Percentiles rank a stretch among this genome's conserved stretches.
These are phyloP conservation scores for Diaporthe vaccinii DNA, from an alignment of 2,329 filamentous ascomycete genomes.

Conservation along the genomic window DNA sequence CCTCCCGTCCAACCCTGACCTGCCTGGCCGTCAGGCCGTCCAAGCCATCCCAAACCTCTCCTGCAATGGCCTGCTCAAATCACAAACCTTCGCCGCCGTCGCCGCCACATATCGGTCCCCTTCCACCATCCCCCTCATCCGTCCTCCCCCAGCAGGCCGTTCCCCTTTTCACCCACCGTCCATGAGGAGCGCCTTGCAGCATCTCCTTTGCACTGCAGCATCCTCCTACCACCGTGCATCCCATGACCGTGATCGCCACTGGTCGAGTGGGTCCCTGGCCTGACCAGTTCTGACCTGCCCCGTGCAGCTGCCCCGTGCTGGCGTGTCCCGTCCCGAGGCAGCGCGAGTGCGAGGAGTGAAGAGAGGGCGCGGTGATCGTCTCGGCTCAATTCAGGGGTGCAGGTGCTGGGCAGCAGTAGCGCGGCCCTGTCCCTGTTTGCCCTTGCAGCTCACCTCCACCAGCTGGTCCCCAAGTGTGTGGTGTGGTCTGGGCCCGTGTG, in stretches of 20 bases:
- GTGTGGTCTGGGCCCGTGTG: neutral
- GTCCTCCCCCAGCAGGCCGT: neutral
- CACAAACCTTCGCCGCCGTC: neutral
- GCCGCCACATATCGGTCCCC: conserved; percentile 1
- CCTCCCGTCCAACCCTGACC: neutral
- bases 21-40: neutral
- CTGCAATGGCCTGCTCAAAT: neutral
- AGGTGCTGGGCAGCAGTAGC: conserved; percentile 21
- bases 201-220: conserved; percentile 15
- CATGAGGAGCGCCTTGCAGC: neutral
- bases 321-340: neutral
- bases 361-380: conserved; percentile 11
- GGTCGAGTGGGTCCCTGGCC: conserved; percentile 4
- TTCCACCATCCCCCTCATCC: neutral
- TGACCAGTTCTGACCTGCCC: neutral
- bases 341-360: neutral
- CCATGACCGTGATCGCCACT: conserved; percentile 23
- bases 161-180: neutral
- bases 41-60: neutral
- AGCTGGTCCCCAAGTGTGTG: neutral
- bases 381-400: conserved; percentile 31
- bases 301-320: conserved; percentile 2
- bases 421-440: conserved; percentile 25
- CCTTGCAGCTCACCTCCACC: conserved; percentile 32
- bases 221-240: conserved; percentile 13